Conservation (phyloP, 225 moss, liverwort and hornwort genomes). For the Pseudisothecium myosuroides region DNA sequence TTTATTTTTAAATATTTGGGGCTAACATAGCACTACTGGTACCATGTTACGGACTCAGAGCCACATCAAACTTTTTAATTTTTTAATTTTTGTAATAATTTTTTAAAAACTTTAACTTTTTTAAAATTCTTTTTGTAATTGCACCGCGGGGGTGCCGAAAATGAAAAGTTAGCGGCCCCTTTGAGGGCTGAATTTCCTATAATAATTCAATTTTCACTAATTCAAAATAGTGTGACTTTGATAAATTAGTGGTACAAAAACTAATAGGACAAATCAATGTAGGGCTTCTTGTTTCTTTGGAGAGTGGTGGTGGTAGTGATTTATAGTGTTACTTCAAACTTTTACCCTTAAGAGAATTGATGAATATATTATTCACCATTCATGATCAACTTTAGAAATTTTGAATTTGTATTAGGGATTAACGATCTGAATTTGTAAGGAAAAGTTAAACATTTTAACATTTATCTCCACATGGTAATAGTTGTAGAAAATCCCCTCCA, state of each 20-base stretch:
- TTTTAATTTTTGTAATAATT: no score
- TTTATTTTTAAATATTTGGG: no score
- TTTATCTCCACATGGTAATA: background rate
- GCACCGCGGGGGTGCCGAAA: no score
- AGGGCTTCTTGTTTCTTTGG: background rate
- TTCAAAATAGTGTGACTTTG: background rate
- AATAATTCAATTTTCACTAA: background rate
- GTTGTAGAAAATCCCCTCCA: no score
- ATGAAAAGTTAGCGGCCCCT: no score
- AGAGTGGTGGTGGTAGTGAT: no score
- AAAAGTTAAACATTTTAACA: background rate
- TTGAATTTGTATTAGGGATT: background rate
- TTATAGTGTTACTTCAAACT: background rate
- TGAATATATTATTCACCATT: background rate
- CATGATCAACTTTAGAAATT: background rate
- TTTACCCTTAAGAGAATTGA: accelerated
- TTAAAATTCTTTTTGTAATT: no score
- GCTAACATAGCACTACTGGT: no score
- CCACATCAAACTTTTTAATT: no score
- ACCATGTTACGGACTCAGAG: no score
- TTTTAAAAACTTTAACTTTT: no score
- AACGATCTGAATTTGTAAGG: accelerated
- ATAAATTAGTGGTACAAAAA: background rate
- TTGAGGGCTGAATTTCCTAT: no score
- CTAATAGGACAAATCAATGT: background rate